Base-by-base conservation (phyloP, 2,329 filamentous ascomycete species). In the Apiospora kogelbergensis region DNA sequence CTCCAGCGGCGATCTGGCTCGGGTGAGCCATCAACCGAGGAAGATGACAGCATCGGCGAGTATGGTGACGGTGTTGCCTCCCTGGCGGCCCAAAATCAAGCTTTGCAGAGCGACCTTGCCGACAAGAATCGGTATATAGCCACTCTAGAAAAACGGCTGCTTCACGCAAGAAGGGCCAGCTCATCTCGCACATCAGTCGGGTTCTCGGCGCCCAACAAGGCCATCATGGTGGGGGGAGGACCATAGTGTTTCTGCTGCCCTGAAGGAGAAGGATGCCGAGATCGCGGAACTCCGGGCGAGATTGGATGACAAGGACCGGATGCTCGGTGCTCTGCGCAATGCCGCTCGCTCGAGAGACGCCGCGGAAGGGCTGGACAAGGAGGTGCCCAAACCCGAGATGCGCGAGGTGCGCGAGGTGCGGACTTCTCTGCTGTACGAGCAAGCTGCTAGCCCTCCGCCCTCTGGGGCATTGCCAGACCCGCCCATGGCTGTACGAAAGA, bases 111-210 rank as follows among this genome's bases (percentile, higher is more conserved):
- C n/a, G 96, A 99, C 79, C 87, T 99, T 63, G 89, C 88, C n/a
- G 96, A 99, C 81, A 98, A 97, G 83, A 98, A 96, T 75, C 92
- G 96, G 41, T 99, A 99, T 79, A 98, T 98, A 74, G 88, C 92
- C 37, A 98, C 96, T 0, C 82, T 99, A 15, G 96, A 99, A 82
- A 97, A 97, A 80, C 89, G 96, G 33, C 84, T 99, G 1, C 84
- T 98, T 42, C 96, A 99, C 77, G 96, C 96, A 45, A 88, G 96
- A 48, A 88, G 95, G 64, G 94, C 94, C 0, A 98, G 95, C 80
- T 94, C 97, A 68, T 95, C 94, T 9, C 90, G 95, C 22, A 90
- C 95, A 13, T 97, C 94, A 6, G 88, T 92, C 70, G 91, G 91
- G 0, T 88, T 95, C 71, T 85, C 85, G 68, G 85, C 83, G 1